Evolutionary conservation across 148 eudicot genomes (phyloP).

Genomic region (Oxyria digyna): DNA sequence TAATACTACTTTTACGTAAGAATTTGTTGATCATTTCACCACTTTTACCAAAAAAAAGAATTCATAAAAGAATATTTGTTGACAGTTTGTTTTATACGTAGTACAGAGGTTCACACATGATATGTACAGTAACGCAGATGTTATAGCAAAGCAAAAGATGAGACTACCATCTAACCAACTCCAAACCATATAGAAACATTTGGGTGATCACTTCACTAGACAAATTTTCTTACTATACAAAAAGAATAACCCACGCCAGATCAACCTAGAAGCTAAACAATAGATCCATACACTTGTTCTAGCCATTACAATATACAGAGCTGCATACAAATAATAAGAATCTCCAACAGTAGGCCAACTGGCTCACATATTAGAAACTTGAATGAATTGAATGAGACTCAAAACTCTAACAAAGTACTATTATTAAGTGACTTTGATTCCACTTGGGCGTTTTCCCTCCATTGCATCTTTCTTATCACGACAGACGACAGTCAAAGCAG

Average conservation of each 20-base stretch:
- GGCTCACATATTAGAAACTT: not conserved
- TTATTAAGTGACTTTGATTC: conserved; percentile 41
- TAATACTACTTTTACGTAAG: too few relatives aligned
- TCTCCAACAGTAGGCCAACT: not conserved
- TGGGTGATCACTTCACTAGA: conserved; percentile 1
- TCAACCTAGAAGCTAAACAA: conserved; percentile 3
- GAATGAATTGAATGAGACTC: not conserved
- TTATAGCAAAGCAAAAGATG: too few relatives aligned
- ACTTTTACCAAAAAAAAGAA: too few relatives aligned
- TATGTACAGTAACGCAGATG: too few relatives aligned
- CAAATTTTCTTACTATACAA: not conserved
- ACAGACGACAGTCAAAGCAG: conserved; percentile 63
- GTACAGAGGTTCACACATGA: too few relatives aligned
- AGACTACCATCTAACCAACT: too few relatives aligned
- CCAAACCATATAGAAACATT: too few relatives aligned
- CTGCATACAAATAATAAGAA: not conserved
- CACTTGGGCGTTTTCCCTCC: conserved; percentile 93
- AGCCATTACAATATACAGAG: not conserved
- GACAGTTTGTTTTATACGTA: too few relatives aligned
- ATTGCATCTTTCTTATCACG: conserved; percentile 84
- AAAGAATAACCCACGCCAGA: not conserved
- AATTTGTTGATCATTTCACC: too few relatives aligned
- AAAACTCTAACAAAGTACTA: not conserved
- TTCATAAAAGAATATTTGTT: too few relatives aligned
- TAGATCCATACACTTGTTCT: not conserved